Evolutionary conservation across 1,139 yeast genomes (phyloP).

Genomic region (Saccharomyces hybrid): DNA sequence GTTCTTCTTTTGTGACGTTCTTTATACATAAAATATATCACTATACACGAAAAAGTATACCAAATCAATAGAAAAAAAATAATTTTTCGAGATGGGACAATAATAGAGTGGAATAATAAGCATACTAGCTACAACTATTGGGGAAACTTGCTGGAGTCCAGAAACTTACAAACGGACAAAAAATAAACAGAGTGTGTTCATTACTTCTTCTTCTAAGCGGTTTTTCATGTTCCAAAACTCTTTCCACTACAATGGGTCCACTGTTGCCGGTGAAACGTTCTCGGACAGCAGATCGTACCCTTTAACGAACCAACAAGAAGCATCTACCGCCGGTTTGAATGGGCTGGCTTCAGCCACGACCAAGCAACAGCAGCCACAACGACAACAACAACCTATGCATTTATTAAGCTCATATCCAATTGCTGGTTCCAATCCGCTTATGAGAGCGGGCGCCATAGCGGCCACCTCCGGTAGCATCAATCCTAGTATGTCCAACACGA

Average conservation of each 20-base stretch:
- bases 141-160: background rate
- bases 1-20: background rate
- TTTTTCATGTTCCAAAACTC: background rate
- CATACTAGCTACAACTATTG: background rate
- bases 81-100: background rate
- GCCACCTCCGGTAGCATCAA: background rate
- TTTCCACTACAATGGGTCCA: background rate
- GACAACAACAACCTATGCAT: background rate
- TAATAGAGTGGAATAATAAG: background rate
- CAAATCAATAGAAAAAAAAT: background rate
- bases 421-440: constrained; percentile 1
- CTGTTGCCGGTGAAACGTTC: background rate
- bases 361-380: background rate
- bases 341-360: background rate
- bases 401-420: background rate
- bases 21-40: too few relatives aligned
- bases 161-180: background rate
- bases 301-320: background rate
- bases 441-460: background rate
- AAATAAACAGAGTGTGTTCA: background rate
- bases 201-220: background rate
- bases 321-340: background rate
- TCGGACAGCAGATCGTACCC: constrained; percentile 1
- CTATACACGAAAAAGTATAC: too few relatives aligned
- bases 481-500: background rate